These are phyloP conservation scores for Yamadazyma olivae DNA, from an alignment of 805 yeast species.

Conservation along the genomic window DNA sequence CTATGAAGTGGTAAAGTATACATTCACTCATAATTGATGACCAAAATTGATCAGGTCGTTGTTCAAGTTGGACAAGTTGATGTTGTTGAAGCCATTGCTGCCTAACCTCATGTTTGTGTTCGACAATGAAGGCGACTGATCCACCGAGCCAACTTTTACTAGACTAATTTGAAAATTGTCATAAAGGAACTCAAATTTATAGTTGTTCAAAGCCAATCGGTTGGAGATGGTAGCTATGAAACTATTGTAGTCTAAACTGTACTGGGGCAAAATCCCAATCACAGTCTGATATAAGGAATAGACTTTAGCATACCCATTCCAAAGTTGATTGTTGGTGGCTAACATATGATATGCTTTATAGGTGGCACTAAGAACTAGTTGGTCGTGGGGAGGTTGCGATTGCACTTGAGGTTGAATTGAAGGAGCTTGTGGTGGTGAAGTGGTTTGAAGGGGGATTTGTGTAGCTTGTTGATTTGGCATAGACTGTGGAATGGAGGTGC, in stretches of 20 bases:
- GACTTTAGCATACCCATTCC: constrained; percentile 35
- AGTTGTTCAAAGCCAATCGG: constrained; percentile 13
- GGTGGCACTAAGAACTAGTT: constrained; percentile 40
- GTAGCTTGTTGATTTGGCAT: background rate
- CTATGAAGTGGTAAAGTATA: too few species aligned
- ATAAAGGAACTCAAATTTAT: constrained; percentile 41
- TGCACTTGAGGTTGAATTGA: background rate
- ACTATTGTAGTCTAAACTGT: constrained; percentile 27
- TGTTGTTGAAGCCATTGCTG: background rate
- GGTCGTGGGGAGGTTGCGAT: constrained; percentile 1
- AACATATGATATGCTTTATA: constrained; percentile 36
- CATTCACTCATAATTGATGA: constrained; percentile 1
- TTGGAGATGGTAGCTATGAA: constrained; percentile 26
- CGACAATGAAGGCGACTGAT: constrained; percentile 2
- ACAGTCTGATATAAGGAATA: constrained; percentile 30
- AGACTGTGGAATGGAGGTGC: constrained; percentile 3
- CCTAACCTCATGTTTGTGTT: background rate
- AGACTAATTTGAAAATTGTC: constrained; percentile 45
- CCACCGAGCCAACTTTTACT: constrained; percentile 19
- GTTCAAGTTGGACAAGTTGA: constrained; percentile 1
- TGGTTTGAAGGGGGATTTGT: constrained; percentile 1
- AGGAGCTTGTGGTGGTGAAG: constrained; percentile 1
- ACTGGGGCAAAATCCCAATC: constrained; percentile 24
- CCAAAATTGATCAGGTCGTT: background rate
- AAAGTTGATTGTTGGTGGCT: constrained; percentile 32